phyloP scores from a whole-genome alignment of 1,139 yeast species.

The Magnusiomyces fungicola region DNA sequence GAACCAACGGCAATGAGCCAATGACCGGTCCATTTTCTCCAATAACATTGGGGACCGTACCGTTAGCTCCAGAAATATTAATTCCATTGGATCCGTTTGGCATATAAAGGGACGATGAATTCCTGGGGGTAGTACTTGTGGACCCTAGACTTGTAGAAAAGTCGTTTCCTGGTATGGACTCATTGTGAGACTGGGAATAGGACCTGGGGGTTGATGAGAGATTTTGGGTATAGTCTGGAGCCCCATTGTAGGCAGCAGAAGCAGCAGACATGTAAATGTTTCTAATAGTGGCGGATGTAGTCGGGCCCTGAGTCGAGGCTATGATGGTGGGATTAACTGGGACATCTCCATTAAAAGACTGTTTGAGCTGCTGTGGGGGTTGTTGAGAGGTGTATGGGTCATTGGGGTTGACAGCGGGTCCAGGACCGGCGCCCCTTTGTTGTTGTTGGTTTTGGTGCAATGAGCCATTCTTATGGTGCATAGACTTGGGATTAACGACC shows the following conservation, averaged over 20 bases:
- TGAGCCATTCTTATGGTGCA: constrained; percentile 12
- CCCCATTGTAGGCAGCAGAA: constrained; percentile 1
- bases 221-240: constrained; percentile 1
- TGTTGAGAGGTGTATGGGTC: constrained; percentile 10
- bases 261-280: constrained; percentile 8
- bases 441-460: constrained; percentile 13
- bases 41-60: background rate
- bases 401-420: constrained; percentile 13
- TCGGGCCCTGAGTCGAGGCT: background rate
- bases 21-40: constrained; percentile 4
- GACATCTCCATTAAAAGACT: constrained; percentile 3
- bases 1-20: constrained; percentile 1
- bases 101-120: too few relatives aligned
- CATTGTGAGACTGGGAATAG: background rate
- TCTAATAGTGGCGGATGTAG: constrained; percentile 7
- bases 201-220: background rate
- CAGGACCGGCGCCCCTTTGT: too few relatives aligned
- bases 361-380: constrained; percentile 7
- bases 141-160: too few relatives aligned
- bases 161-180: too few relatives aligned
- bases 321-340: constrained; percentile 1
- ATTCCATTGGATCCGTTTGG: too few relatives aligned
- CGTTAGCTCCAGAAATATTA: too few relatives aligned
- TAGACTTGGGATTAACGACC: constrained; percentile 52
- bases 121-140: too few relatives aligned